Evolutionary conservation across 2,329 filamentous ascomycete species (phyloP), one percentile per base, ranked within the genome.

Genomic region (Paramyrothecium roridum): DNA sequence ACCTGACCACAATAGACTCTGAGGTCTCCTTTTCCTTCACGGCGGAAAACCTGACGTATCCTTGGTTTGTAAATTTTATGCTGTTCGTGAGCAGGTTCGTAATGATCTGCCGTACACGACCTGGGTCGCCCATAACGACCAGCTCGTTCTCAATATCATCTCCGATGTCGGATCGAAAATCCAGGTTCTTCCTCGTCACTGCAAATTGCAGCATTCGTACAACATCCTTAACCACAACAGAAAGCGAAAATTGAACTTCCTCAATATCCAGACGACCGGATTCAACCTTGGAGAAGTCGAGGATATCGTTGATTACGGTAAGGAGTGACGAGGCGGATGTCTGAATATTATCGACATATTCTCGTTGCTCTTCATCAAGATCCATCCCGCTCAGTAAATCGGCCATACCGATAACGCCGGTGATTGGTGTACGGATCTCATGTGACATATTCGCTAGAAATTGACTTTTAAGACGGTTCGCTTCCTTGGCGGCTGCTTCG

Each of bases 231-330:
- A 93, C 83, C 13, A 91, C 84, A 1, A 90, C 78, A 0, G 86
- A 86, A 2, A 92, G 76, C 26, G 87, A 90, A 63, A 93, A 93
- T 58, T 91, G 88, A 1, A 92, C 88, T 63, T 92, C 88, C 70
- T 92, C 89, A 45, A 93, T 87, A 59, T 92, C 89, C 20, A 93
- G 73, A 8, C 87, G 80, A 3, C 90, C 89, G 10, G 87, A 90
- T 67, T 93, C 90, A 2, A 91, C 87, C 69, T 96, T 96, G 3
- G 90, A 95, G 68, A 96, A 93, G 70, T 96, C 91, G 2, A 96
- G 76, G 54, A 96, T 96, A 64, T 96, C 91, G 65, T 96, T 96
- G 71, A 96, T 96, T 45, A 96, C 88, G 0, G 90, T 93, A 20
- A 96, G 77, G 3, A 96, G 75, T 2, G 89, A 91, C 59, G 93